These are phyloP conservation scores for Dianthus caryophyllus DNA, from an alignment of 148 eudicot genomes.

Conservation along the genomic window DNA sequence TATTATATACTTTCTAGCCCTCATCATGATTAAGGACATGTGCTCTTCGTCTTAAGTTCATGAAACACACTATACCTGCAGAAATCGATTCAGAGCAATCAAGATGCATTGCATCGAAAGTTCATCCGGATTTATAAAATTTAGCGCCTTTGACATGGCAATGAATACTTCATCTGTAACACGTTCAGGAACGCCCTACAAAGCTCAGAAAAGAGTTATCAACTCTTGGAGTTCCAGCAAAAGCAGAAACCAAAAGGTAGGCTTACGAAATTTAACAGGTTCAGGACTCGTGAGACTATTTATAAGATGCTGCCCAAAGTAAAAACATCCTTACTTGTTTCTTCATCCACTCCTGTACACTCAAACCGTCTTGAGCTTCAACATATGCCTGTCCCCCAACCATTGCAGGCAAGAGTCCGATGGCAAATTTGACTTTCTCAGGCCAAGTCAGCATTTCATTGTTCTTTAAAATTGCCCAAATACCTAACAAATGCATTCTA, in stretches of 20 bases:
- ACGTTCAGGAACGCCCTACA: slow-evolving; percentile 92
- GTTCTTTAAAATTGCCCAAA: slow-evolving; percentile 91
- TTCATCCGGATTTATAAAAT: slow-evolving; percentile 97
- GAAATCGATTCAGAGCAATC: slow-evolving; percentile 94
- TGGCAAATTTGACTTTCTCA: slow-evolving; percentile 93
- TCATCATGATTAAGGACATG: no score
- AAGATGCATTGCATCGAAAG: slow-evolving; percentile 98
- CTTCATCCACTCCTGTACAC: slow-evolving; percentile 96
- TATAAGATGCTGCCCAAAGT: neutral
- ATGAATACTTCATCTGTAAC: slow-evolving; percentile 96
- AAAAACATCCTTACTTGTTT: slow-evolving; percentile 59
- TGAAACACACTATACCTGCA: slow-evolving; percentile 51
- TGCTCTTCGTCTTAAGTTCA: no score
- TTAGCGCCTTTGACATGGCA: slow-evolving; percentile 99
- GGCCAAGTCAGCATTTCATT: slow-evolving; percentile 99
- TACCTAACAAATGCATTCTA: slow-evolving; percentile 43
- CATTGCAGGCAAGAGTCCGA: slow-evolving; percentile 96
- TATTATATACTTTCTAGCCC: neutral
- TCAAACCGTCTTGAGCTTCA: slow-evolving; percentile 94
- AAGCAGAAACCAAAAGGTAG: slow-evolving; percentile 6
- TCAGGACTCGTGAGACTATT: slow-evolving; percentile 4
- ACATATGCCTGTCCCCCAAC: slow-evolving; percentile 91
- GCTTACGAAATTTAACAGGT: slow-evolving; percentile 5
- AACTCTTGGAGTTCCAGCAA: slow-evolving; percentile 3
- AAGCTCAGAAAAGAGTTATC: slow-evolving; percentile 13